Evolutionary conservation across 352 stramenopile genomes (phyloP), one percentile per base, ranked within the genome.

Genomic region (Peronosclerospora sorghi): DNA sequence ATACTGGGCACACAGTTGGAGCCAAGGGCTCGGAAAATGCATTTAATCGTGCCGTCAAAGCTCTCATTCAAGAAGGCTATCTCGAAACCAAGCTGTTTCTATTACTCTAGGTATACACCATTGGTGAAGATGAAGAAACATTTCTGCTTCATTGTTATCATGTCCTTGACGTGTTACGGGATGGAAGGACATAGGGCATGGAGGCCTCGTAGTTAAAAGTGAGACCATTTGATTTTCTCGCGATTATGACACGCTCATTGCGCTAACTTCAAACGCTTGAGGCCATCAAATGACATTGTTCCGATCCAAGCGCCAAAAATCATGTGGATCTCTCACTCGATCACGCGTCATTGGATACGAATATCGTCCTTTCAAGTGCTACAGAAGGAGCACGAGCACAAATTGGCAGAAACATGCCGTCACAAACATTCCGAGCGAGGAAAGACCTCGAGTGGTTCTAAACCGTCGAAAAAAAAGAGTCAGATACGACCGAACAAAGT

Each of bases 1-100:
- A 66, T 8, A 40, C n/a, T 10, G 12, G 21, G 5, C 26, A 28
- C 13, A 6, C 34, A 17, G 32, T 21, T 5, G 41, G 27, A 23
- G 36, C 53, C 20, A 60, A 53, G 12, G 36, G 4, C 8, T 12
- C 8, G 13, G 28, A 32, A 13, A 26, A 26, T 26, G 91, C 81
- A 23, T 43, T 97, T 14, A 97, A 97, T 54, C 97, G 96, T 41
- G 89, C 89, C 0, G 77, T 93, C 21, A 94, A 95, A 42, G 53
- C 65, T 0, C 51, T 90, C 1, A 68, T 97, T 0, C 66, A 83
- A 10, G 70, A 90, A 45, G 85, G 91, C 8, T 90, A 83, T 21
- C 38, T 91, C 20, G 90, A 97, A 30, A 84, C 86, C 0, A 90
- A 88, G 37, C 52, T 97, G 0, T 97, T 97, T 35, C 66, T 94